Percentiles rank a stretch among this genome's conserved stretches.
Evolutionary conservation across 805 yeast species (phyloP).

Genomic region (Starmerella apis): DNA sequence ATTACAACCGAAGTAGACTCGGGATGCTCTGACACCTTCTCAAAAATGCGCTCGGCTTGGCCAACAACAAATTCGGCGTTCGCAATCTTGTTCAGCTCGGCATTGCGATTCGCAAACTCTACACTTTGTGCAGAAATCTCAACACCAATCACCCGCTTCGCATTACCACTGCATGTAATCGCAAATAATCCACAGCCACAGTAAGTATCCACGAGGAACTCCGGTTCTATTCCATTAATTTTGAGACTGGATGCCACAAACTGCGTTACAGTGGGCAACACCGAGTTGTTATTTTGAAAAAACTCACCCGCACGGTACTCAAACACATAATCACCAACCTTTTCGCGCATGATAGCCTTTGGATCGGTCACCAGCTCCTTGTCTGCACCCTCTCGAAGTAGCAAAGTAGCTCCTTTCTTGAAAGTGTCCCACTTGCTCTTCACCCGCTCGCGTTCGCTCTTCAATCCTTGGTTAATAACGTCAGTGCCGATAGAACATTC

Average conservation of each 20-base stretch:
- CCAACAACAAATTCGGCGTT: constrained; percentile 84
- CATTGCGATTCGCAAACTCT: constrained; percentile 74
- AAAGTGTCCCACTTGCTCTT: constrained; percentile 39
- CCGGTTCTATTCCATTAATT: constrained; percentile 35
- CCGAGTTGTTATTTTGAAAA: constrained; percentile 90
- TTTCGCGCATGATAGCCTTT: constrained; percentile 70
- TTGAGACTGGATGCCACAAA: constrained; percentile 67
- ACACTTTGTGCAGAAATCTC: constrained; percentile 89
- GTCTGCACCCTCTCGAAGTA: constrained; percentile 46
- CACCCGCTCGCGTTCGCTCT: constrained; percentile 53
- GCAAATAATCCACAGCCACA: constrained; percentile 94
- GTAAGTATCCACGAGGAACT: constrained; percentile 82
- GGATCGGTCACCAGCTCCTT: constrained; percentile 64
- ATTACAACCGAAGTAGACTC: constrained; percentile 76
- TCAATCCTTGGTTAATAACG: constrained; percentile 63
- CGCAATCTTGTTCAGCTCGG: constrained; percentile 57
- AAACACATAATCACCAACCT: constrained; percentile 54
- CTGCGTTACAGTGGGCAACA: constrained; percentile 68
- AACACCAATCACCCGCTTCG: constrained; percentile 82
- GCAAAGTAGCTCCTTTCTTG: constrained; percentile 76
- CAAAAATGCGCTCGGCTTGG: constrained; percentile 83
- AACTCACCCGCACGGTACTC: constrained; percentile 91
- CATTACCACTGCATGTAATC: constrained; percentile 70
- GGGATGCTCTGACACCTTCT: constrained; percentile 50
- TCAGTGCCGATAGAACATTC: constrained; percentile 85